Percentiles rank a stretch among this genome's conserved stretches.
phyloP scores from a whole-genome alignment of 2,329 filamentous ascomycete species.

The Mariannaea elegans region DNA sequence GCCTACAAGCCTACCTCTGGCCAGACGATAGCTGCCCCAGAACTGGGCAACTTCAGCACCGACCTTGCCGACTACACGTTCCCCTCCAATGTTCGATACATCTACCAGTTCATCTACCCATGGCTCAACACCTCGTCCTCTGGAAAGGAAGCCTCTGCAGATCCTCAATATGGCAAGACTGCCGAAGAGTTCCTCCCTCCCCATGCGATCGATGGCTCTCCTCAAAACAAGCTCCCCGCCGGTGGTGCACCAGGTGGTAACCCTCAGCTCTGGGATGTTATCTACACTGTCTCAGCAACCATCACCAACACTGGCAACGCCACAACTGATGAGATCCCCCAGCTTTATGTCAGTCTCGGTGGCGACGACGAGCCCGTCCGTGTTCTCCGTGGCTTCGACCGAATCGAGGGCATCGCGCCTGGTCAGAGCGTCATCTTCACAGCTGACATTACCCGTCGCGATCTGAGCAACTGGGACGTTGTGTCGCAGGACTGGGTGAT shows the following conservation, averaged over 20 bases:
- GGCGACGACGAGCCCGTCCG: conserved; percentile 74
- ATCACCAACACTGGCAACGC: conserved; percentile 76
- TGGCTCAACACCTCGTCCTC: conserved; percentile 74
- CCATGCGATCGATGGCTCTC: conserved; percentile 61
- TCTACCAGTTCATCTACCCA: conserved; percentile 72
- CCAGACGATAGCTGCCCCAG: conserved; percentile 69
- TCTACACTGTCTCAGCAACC: conserved; percentile 73
- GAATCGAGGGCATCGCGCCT: conserved; percentile 72
- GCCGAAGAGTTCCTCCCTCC: conserved; percentile 68
- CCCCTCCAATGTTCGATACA: conserved; percentile 64
- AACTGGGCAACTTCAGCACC: conserved; percentile 70
- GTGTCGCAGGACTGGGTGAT: conserved; percentile 84
- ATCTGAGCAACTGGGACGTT: conserved; percentile 88
- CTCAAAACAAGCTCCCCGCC: conserved; percentile 64
- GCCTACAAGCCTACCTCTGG: conserved; percentile 69
- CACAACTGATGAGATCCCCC: conserved; percentile 75
- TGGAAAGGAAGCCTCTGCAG: conserved; percentile 61
- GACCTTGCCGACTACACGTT: conserved; percentile 73
- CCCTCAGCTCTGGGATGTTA: conserved; percentile 70
- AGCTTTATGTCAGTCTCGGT: conserved; percentile 84
- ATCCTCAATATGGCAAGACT: conserved; percentile 67
- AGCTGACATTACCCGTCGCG: conserved; percentile 77
- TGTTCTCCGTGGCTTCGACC: conserved; percentile 82
- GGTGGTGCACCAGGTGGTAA: conserved; percentile 70
- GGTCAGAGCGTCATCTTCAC: conserved; percentile 74